Conservation (phyloP, 805 yeast species). For the Cyberlindnera xylosilytica region DNA sequence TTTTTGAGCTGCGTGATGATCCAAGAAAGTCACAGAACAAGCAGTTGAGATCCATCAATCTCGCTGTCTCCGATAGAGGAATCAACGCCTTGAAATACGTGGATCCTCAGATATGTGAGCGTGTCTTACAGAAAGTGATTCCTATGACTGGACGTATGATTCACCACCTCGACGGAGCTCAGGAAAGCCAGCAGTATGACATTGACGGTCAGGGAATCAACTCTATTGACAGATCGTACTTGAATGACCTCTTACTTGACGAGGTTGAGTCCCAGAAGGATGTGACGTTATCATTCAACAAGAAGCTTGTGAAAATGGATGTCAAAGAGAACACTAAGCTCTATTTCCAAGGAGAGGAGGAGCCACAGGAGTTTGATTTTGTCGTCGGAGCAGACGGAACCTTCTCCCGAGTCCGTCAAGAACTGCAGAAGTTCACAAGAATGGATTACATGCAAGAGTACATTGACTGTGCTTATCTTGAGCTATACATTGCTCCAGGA, state of each 20-base stretch:
- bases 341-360: slow-evolving; percentile 19
- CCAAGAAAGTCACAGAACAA: slow-evolving; percentile 44
- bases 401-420: slow-evolving; percentile 67
- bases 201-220: slow-evolving; percentile 70
- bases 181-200: slow-evolving; percentile 73
- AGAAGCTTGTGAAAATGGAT: slow-evolving; percentile 42
- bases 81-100: slow-evolving; percentile 64
- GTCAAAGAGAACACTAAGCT: slow-evolving; percentile 8
- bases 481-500: slow-evolving; percentile 63
- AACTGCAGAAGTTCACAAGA: slow-evolving; percentile 60
- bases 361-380: slow-evolving; percentile 43
- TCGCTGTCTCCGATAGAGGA: slow-evolving; percentile 88
- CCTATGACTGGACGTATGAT: slow-evolving; percentile 93
- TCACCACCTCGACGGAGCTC: slow-evolving; percentile 62
- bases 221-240: slow-evolving; percentile 72
- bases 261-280: slow-evolving; percentile 51
- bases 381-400: slow-evolving; percentile 88
- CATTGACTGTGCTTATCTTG: slow-evolving; percentile 81
- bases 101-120: slow-evolving; percentile 52
- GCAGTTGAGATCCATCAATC: slow-evolving; percentile 68
- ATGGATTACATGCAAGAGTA: slow-evolving; percentile 75
- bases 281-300: slow-evolving; percentile 49
- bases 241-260: slow-evolving; percentile 63
- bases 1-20: slow-evolving; percentile 71
- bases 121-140: slow-evolving; percentile 57